Percentiles rank a stretch among this genome's conserved stretches.
phyloP scores from a whole-genome alignment of 768 basidiomycete species.

The Crassisporium funariophilum region DNA sequence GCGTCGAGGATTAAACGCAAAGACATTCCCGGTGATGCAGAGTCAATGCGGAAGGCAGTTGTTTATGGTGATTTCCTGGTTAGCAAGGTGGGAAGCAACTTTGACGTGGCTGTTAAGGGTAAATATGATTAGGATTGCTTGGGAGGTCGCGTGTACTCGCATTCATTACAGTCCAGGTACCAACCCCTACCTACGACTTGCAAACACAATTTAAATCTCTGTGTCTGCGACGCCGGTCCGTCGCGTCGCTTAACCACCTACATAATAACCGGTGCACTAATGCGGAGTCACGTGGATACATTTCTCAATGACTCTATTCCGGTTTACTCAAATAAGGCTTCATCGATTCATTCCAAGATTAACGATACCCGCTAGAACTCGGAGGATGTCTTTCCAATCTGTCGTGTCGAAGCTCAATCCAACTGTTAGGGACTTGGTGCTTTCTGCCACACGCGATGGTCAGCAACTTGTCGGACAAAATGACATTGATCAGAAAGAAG shows the following conservation, averaged over 20 bases:
- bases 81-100: conserved; percentile 75
- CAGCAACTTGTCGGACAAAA: conserved; percentile 49
- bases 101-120: conserved; percentile 44
- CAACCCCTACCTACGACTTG: too few relatives aligned
- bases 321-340: conserved; percentile 36
- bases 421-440: conserved; percentile 60
- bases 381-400: conserved; percentile 56
- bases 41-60: conserved; percentile 40
- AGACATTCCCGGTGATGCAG: conserved; percentile 2
- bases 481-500: conserved; percentile 64
- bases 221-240: too few relatives aligned
- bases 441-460: conserved; percentile 46
- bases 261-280: too few relatives aligned
- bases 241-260: too few relatives aligned
- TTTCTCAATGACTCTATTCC: conserved; percentile 20
- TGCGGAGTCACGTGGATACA: conserved; percentile 23
- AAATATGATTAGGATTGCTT: conserved; percentile 34
- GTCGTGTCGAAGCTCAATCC: conserved; percentile 47
- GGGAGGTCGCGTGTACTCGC: too few relatives aligned
- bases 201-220: too few relatives aligned
- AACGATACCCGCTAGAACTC: conserved; percentile 29
- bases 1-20: conserved; percentile 45
- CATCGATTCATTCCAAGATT: conserved; percentile 41
- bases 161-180: too few relatives aligned
- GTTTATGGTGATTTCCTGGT: conserved; percentile 81